phyloP scores from a whole-genome alignment of 1,284 basidiomycete genomes.

The Malassezia yamatoensis region DNA sequence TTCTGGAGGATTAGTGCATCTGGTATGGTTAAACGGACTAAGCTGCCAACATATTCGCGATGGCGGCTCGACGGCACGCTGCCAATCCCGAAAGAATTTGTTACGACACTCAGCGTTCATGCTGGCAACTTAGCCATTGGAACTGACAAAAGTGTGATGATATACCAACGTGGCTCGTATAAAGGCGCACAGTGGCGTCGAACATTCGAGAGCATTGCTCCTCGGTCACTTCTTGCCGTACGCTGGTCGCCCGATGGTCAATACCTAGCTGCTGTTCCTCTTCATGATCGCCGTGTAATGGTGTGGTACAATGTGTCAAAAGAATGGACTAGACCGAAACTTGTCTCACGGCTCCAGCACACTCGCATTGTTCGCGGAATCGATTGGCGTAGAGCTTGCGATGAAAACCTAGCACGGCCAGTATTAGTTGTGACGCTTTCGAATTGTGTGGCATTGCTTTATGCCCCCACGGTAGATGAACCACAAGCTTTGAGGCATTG shows the following conservation, averaged over 20 bases:
- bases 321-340: neutral
- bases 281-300: constrained; percentile 11
- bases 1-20: constrained; percentile 11
- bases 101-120: constrained; percentile 4
- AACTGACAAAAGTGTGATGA: constrained; percentile 1
- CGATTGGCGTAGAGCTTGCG: constrained; percentile 5
- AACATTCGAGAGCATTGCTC: neutral
- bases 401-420: neutral
- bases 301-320: neutral
- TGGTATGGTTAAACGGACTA: neutral
- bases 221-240: constrained; percentile 7
- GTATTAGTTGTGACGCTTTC: constrained; percentile 7
- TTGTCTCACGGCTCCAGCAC: constrained; percentile 3
- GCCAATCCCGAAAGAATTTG: constrained; percentile 6
- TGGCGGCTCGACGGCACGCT: constrained; percentile 14
- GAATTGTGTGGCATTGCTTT: constrained; percentile 5
- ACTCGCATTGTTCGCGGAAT: constrained; percentile 7
- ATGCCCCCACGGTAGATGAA: constrained; percentile 1
- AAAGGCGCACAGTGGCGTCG: constrained; percentile 1
- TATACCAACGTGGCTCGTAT: constrained; percentile 1
- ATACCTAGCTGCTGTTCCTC: constrained; percentile 10
- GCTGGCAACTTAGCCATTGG: constrained; percentile 6
- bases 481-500: constrained; percentile 1
- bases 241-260: constrained; percentile 14
- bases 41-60: constrained; percentile 7